Evolutionary conservation across 495 filamentous ascomycete genomes (phyloP).

Genomic region (Podospora sp.): DNA sequence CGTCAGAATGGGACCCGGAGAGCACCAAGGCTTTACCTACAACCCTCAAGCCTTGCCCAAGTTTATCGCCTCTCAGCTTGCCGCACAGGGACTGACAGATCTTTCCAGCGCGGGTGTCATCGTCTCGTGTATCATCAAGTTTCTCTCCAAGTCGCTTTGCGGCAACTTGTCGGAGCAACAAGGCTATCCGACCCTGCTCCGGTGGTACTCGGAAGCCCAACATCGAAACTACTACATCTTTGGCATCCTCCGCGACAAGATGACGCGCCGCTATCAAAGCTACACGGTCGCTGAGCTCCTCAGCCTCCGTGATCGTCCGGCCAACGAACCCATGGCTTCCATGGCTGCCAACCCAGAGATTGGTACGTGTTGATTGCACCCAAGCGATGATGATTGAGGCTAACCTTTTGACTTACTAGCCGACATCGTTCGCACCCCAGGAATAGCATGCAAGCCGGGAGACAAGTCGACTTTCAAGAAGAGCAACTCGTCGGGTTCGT

Average conservation of each 20-base stretch:
- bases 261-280: constrained; percentile 32
- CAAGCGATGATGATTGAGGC: neutral
- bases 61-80: constrained; percentile 43
- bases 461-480: constrained; percentile 20
- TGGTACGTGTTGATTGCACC: constrained; percentile 30
- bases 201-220: constrained; percentile 27
- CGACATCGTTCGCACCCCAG: constrained; percentile 31
- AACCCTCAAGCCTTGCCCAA: constrained; percentile 15
- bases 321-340: constrained; percentile 15
- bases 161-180: neutral
- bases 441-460: constrained; percentile 22
- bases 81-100: constrained; percentile 39
- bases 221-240: constrained; percentile 41
- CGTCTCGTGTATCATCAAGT: constrained; percentile 29
- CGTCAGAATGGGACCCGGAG: constrained; percentile 14
- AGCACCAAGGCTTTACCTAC: neutral
- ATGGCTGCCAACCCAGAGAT: constrained; percentile 37
- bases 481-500: constrained; percentile 31
- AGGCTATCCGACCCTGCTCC: constrained; percentile 35
- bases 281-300: constrained; percentile 46
- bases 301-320: constrained; percentile 26
- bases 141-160: constrained; percentile 12
- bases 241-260: constrained; percentile 33
- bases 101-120: constrained; percentile 23
- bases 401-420: constrained; percentile 20